A percentile compares a stretch with the other conserved stretches of the same genome.
These are phyloP conservation scores for Polygonum aviculare DNA, from an alignment of 148 eudicot genomes.

Conservation along the genomic window DNA sequence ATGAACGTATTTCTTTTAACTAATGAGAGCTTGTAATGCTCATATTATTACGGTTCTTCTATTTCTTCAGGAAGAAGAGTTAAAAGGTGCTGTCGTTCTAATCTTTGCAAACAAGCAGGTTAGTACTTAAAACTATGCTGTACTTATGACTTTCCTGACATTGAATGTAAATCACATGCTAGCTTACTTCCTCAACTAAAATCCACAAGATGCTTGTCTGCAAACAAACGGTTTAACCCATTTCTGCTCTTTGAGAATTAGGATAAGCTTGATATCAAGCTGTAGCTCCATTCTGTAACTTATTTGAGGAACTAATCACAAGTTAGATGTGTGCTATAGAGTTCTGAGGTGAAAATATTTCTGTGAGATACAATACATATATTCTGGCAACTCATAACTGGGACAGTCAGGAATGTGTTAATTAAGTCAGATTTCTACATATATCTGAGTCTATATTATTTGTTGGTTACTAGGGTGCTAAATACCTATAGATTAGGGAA, in stretches of 20 bases:
- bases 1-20: not conserved
- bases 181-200: not conserved
- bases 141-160: not conserved
- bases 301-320: not conserved
- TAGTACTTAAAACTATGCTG: conserved; percentile 14
- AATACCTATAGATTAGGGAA: not conserved
- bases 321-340: not conserved
- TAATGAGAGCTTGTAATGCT: not conserved
- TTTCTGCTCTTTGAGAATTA: not conserved
- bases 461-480: not conserved
- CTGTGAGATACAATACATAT: not conserved
- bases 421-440: not conserved
- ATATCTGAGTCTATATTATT: not conserved
- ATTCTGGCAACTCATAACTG: not conserved
- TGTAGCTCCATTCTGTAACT: not conserved
- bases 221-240: not conserved
- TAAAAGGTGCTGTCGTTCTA: conserved; percentile 89
- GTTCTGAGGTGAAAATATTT: not conserved
- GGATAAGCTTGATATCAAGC: not conserved
- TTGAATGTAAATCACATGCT: not conserved
- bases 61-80: conserved; percentile 82
- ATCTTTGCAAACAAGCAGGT: conserved; percentile 98
- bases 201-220: not conserved
- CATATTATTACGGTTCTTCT: not conserved
- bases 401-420: not conserved